Evolutionary conservation across 1,284 basidiomycete genomes (phyloP), one percentile per base, ranked within the genome.

Genomic region (Fistulinella cinereoalba): DNA sequence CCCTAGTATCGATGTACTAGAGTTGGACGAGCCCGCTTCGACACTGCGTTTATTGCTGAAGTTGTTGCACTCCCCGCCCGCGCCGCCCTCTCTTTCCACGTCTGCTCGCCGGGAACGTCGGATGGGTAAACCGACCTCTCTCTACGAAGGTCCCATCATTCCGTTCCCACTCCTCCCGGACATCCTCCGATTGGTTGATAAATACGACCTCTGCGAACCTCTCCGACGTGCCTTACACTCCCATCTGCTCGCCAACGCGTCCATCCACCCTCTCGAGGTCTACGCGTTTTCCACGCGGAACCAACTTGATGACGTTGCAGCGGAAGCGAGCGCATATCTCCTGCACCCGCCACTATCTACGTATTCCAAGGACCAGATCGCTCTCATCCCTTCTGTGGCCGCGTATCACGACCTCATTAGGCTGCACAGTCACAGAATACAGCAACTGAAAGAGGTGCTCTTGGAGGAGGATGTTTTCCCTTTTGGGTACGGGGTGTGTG

Each of bases 401-500:
- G 78, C 80, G 12, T 82, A 82, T 54, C 84, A 86, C 55, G 68
- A 74, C 47, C 67, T 86, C 16, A 69, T 79, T 38, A 71, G 69
- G 33, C 64, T 86, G 42, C 83, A 85, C 49, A 70, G 71, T 41
- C 64, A 73, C 48, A 74, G 84, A 40, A 71, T 76, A 27, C 71
- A 72, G 56, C 67, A 68, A 27, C 60, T 86, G 38, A 71, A 72
- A 36, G 67, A 71, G 19, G 61, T 80, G 6, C 57, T 85, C 21
- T 57, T 77, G 33, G 68, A 65, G 16, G 81, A 84, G 55, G 74
- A 79, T 23, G 70, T 86, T 27, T 86, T 86, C 55, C 84, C 83
- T 18, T 79, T 83, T 64, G 80, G 80, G 21, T 86, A 85, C 49
- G 82, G 84, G 10, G 65, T 63, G 48, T 86, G 83, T 58, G 33